These are phyloP conservation scores for Botryotinia calthae DNA, from an alignment of 2,329 filamentous ascomycete genomes.

Conservation along the genomic window DNA sequence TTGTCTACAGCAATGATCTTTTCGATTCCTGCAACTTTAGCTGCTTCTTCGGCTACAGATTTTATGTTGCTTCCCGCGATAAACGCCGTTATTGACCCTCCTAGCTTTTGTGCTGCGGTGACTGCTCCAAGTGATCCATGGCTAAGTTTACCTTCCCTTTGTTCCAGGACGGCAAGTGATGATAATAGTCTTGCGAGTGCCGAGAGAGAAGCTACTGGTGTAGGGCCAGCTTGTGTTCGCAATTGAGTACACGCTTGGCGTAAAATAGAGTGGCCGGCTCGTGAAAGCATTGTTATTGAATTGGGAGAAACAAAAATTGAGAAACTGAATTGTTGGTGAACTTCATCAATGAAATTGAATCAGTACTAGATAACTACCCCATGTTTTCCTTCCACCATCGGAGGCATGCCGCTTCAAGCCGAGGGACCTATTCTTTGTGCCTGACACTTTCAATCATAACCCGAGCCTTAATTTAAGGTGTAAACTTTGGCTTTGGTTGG, in stretches of 20 bases:
- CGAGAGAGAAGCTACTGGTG: slow-evolving; percentile 45
- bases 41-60: slow-evolving; percentile 73
- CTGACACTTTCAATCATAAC: not conserved
- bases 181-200: slow-evolving; percentile 71
- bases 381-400: slow-evolving; percentile 14
- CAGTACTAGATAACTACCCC: slow-evolving; percentile 6
- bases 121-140: slow-evolving; percentile 79
- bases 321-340: slow-evolving; percentile 18
- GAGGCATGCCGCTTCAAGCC: slow-evolving; percentile 17
- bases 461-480: not conserved
- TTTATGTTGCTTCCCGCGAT: slow-evolving; percentile 79
- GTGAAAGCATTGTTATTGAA: slow-evolving; percentile 37
- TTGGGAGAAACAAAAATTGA: slow-evolving; percentile 14
- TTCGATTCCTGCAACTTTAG: slow-evolving; percentile 85
- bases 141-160: slow-evolving; percentile 85
- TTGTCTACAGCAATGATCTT: slow-evolving; percentile 91
- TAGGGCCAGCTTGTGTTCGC: slow-evolving; percentile 40
- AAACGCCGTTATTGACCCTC: slow-evolving; percentile 81
- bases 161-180: slow-evolving; percentile 87
- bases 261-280: slow-evolving; percentile 32
- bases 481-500: not conserved
- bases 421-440: slow-evolving; percentile 7
- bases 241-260: slow-evolving; percentile 43
- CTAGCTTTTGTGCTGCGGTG: slow-evolving; percentile 81
- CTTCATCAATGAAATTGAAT: slow-evolving; percentile 7